Base-by-base conservation (phyloP, 2,329 filamentous ascomycete species). In the Emergomyces orientalis region DNA sequence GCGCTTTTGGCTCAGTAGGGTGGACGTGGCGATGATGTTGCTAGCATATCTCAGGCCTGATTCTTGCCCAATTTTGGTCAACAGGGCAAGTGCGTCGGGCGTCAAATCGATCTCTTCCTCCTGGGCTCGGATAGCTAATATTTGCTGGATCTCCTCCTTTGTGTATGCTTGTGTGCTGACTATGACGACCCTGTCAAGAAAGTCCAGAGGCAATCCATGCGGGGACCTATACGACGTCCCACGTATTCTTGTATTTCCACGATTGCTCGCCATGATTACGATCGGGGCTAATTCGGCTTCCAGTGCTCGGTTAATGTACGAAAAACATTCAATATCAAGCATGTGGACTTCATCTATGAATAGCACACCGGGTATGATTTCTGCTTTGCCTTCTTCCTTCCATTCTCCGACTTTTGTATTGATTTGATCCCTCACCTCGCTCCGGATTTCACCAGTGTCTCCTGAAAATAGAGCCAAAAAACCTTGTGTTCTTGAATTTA, bases 301-400 rank as follows among this genome's bases (percentile, higher is more conserved):
- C 54, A 99, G 82, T 0, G 94, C 94, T 60, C 94, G 89, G 81
- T 99, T 99, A 82, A 99, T 88, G 81, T 96, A 99, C 54, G 91
- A 95, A 81, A 96, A 99, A 80, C 93, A 97, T 77, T 99, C 94
- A 67, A 97, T 97, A 75, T 99, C 94, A 63, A 99, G 89, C 93
- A 99, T 97, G 81, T 99, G 94, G 5, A 99, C 93, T 79, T 99
- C 94, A 72, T 99, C 94, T 71, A 99, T 96, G 81, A 99, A 99
- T 8, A 99, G 81, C 8, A 99, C 94, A 55, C 94, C 94, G 0
- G 94, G 94, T 0, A 99, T 91, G 62, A 99, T 97, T 78, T 96
- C 92, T 2, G 94, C 94, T 77, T 99, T 99, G 78, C 94, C 94
- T 78, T 99, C 94, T 77, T 99, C 94, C 78, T 96, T 97, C 94